Base-by-base conservation (phyloP, 768 basidiomycete genomes). In the Termitomyces sp. region DNA sequence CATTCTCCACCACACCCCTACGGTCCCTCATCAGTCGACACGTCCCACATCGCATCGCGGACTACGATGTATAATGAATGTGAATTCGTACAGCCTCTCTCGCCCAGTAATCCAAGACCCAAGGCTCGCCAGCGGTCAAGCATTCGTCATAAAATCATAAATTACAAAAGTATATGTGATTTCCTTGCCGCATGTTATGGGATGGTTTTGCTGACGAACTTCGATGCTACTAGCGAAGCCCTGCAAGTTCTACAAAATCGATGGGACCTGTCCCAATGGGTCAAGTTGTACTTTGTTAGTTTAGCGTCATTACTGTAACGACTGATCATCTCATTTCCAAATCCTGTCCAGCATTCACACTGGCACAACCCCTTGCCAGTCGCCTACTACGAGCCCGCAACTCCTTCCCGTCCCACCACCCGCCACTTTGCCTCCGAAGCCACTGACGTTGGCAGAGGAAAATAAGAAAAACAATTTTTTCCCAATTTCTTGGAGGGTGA, bases 401-500 rank as follows among this genome's bases (percentile, higher is more conserved):
- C 56, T 56, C 19, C 54, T 54, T 10, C 59, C 57, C 3, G 38
- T 30, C 15, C 55, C 50, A 11, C 38, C 54, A 30, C 34, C 45
- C 5, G 34, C 30, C 22, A 37, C 62, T 22, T 47, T 64, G 38
- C 66, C 62, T 9, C 53, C 57, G 15, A 62, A 65, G 44, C 57
- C 65, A 34, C 9, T 59, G 44, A 58, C 61, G 6, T 24, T 51
- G 10, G 65, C 68, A 34, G 75, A 76, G 42, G 73, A 74, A 32
- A 70, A 65, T 58, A 68, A 63, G 41, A 67, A 73, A 62, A 82
- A 70, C 58, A 77, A 77, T 55, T 85, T 73, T 65, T 84, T 81
- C 60, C 86, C 87, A 26, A 75, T 90, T 45, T 76, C 79, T 4
- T 90, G 88, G 88, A 77, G 88, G 42, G 87, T 90, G 12, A 85